phyloP scores from a whole-genome alignment of 805 yeast genomes.

The Jamesozyma spencerorum region DNA sequence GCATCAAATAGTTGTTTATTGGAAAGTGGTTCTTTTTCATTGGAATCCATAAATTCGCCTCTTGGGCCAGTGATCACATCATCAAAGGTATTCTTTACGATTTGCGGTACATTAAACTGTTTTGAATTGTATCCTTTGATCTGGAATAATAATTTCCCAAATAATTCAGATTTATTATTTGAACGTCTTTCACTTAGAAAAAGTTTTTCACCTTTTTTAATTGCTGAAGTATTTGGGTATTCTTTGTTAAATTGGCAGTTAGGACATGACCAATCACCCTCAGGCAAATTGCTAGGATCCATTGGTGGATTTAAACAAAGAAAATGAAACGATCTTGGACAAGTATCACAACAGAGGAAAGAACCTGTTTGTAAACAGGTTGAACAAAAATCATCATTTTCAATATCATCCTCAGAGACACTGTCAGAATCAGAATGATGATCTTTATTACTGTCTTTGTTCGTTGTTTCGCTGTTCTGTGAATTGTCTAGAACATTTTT shows the following conservation, averaged over 20 bases:
- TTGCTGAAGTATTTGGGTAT: conserved; percentile 22
- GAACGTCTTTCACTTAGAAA: conserved; percentile 7
- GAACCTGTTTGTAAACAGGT: conserved; percentile 85
- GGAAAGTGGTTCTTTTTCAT: conserved; percentile 36
- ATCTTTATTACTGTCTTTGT: neutral
- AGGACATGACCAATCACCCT: conserved; percentile 81
- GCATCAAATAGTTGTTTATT: conserved; percentile 39
- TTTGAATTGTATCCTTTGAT: conserved; percentile 53
- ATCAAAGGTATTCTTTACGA: conserved; percentile 59
- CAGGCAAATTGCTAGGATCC: conserved; percentile 66
- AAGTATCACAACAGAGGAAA: conserved; percentile 86
- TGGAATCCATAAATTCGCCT: conserved; percentile 64
- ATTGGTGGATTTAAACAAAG: conserved; percentile 86
- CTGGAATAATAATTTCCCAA: conserved; percentile 50
- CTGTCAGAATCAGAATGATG: conserved; percentile 8
- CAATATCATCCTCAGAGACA: conserved; percentile 30
- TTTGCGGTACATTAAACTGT: conserved; percentile 58
- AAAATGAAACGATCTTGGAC: conserved; percentile 89
- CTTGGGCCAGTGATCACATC: conserved; percentile 57
- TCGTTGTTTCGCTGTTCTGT: neutral
- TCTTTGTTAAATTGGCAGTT: conserved; percentile 49
- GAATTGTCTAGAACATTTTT: conserved; percentile 23
- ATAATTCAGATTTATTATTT: conserved; percentile 28
- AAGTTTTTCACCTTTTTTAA: conserved; percentile 17
- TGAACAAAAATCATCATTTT: conserved; percentile 84